Base-by-base conservation (phyloP, 106 monocot genomes). In the Apostasia ramifera region DNA sequence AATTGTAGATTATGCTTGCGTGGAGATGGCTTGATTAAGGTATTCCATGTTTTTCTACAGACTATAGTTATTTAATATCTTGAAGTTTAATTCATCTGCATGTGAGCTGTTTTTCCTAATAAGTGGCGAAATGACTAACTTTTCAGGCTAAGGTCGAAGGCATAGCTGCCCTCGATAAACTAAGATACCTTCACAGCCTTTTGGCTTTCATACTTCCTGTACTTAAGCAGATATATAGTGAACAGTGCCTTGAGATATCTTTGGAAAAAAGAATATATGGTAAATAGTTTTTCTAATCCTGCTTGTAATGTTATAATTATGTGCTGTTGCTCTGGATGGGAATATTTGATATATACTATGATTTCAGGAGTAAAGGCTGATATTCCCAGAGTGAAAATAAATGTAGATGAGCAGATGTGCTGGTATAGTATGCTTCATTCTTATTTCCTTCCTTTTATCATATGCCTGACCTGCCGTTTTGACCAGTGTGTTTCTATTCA, bases 401-500 rank as follows among this genome's bases (percentile, higher is more conserved):
- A 81, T 67, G 78, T 85, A 64, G 98, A 93, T 76, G 87, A 98
- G 75, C 93, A 98, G 75, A 93, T 98, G 84, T 87, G 92, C 73
- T 98, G 98, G 98, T 93, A 98, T 11, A 54, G 53, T 61, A 70
- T 53, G 3, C 43, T 26, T 38, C 13, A 70, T 55, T 6, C 12
- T 69, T 57, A 9, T 60, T n/a, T 73, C 26, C 7, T 47, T 65
- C 14, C 12, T 47, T 11, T 37, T 57, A n/a, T 57, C 44, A 8
- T 11, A 41, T 46, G 52, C 26, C 13, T 47, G 40, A 11, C 14
- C 14, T 37, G 26, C 13, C 26, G 48, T 26, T 65, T 26, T 47
- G 37, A 65, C 1, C 48, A 8, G 48, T 65, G 7, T 65, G 26
- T 65, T 65, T 66, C 10, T 47, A 51, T 72, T 71, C 86, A 98